A percentile compares a stretch with the other conserved stretches of the same genome.
phyloP scores from a whole-genome alignment of 108 stramenopile species.

The Schizochytrium sp. region DNA sequence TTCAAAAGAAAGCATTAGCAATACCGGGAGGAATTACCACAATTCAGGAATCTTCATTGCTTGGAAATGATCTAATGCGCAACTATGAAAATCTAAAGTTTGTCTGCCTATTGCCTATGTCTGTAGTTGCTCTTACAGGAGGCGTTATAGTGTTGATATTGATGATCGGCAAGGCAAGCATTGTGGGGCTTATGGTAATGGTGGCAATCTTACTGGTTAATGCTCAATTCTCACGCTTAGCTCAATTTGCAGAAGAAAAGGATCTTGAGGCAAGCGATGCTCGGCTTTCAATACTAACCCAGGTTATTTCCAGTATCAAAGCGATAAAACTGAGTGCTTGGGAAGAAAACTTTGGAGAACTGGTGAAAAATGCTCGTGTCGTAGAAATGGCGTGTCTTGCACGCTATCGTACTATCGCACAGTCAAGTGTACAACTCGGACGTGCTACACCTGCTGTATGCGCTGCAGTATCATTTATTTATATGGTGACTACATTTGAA shows the following conservation, averaged over 20 bases:
- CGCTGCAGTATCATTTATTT: conserved; percentile 36
- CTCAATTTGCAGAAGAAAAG: conserved; percentile 50
- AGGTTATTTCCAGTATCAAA: conserved; percentile 46
- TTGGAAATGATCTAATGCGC: conserved; percentile 43
- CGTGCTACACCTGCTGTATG: conserved; percentile 20
- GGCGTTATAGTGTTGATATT: conserved; percentile 7
- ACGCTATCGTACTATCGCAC: conserved; percentile 7
- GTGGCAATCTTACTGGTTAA: not conserved
- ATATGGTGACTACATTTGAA: not conserved
- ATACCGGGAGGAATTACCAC: conserved; percentile 22
- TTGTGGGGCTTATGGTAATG: conserved; percentile 21
- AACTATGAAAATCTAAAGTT: conserved; percentile 33
- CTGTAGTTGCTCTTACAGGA: not conserved
- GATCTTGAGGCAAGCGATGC: conserved; percentile 46
- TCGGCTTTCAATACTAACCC: conserved; percentile 10
- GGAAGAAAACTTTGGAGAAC: conserved; percentile 35
- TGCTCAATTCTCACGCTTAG: not conserved
- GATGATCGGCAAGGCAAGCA: conserved; percentile 32
- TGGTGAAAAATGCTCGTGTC: not conserved
- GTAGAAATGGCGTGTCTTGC: conserved; percentile 22
- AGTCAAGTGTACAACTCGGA: conserved; percentile 38
- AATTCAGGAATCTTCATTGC: conserved; percentile 29
- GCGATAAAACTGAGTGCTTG: conserved; percentile 54
- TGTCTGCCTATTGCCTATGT: conserved; percentile 27
- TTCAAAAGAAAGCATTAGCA: not conserved